Conservation (phyloP, 116 monocot genomes). For the Trichopus zeylanicus region DNA sequence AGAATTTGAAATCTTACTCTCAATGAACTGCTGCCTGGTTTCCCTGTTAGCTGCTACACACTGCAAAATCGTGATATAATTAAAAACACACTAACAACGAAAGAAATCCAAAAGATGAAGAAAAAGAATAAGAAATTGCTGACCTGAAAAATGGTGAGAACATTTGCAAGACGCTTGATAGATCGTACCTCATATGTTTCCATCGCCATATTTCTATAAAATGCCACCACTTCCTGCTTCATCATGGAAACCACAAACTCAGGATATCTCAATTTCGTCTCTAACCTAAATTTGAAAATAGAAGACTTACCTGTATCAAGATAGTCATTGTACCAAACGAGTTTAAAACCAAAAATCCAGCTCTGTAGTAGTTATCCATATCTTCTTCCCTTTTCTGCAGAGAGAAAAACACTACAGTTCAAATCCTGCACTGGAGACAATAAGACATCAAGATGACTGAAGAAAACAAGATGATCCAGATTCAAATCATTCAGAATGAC, state of each 20-base stretch:
- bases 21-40: constrained; percentile 35
- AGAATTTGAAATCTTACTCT: constrained; percentile 14
- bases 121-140: background rate
- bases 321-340: constrained; percentile 42
- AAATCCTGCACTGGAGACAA: no score
- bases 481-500: no score
- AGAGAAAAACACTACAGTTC: background rate
- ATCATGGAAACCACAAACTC: background rate
- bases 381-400: constrained; percentile 42
- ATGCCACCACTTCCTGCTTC: constrained; percentile 31
- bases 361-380: constrained; percentile 28
- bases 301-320: constrained; percentile 32
- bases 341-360: constrained; percentile 36
- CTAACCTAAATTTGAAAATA: background rate
- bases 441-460: no score
- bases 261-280: background rate
- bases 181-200: constrained; percentile 16
- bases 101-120: background rate
- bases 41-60: constrained; percentile 42
- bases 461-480: background rate
- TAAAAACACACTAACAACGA: background rate
- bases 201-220: constrained; percentile 23
- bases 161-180: constrained; percentile 44
- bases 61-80: constrained; percentile 12
- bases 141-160: constrained; percentile 54